phyloP scores from a whole-genome alignment of 2,329 filamentous ascomycete genomes.

The Botrytis hyacinthi region DNA sequence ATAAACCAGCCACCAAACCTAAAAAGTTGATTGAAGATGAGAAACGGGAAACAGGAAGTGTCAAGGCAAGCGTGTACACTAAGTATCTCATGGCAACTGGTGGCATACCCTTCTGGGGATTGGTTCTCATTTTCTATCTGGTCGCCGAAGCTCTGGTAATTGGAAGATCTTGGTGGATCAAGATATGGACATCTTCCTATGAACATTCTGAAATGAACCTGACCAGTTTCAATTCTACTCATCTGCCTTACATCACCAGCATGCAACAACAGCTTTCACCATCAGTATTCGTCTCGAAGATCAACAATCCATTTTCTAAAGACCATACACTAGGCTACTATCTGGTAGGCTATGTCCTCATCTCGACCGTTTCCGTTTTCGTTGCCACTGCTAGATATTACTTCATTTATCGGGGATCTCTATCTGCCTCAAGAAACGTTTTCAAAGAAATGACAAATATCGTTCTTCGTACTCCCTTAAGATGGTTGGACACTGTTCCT shows the following conservation, averaged over 20 bases:
- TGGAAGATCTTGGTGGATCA: constrained; percentile 60
- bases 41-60: constrained; percentile 63
- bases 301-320: constrained; percentile 11
- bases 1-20: constrained; percentile 38
- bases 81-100: constrained; percentile 66
- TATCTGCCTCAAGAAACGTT: constrained; percentile 62
- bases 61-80: constrained; percentile 64
- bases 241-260: constrained; percentile 16
- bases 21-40: constrained; percentile 76
- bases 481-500: constrained; percentile 76
- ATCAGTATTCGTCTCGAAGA: constrained; percentile 29
- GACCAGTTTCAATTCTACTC: constrained; percentile 12
- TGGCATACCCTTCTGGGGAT: constrained; percentile 57
- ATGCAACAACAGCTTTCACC: constrained; percentile 40
- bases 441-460: constrained; percentile 64
- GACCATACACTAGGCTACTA: constrained; percentile 50
- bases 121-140: constrained; percentile 53
- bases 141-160: constrained; percentile 29
- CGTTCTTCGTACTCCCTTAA: constrained; percentile 66
- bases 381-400: constrained; percentile 51
- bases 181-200: constrained; percentile 55
- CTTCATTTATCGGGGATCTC: constrained; percentile 60
- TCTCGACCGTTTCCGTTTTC: constrained; percentile 56
- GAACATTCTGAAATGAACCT: constrained; percentile 32
- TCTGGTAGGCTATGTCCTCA: constrained; percentile 61